Conservation (phyloP, 164 flowering plant genomes). For the Annona cherimola region DNA sequence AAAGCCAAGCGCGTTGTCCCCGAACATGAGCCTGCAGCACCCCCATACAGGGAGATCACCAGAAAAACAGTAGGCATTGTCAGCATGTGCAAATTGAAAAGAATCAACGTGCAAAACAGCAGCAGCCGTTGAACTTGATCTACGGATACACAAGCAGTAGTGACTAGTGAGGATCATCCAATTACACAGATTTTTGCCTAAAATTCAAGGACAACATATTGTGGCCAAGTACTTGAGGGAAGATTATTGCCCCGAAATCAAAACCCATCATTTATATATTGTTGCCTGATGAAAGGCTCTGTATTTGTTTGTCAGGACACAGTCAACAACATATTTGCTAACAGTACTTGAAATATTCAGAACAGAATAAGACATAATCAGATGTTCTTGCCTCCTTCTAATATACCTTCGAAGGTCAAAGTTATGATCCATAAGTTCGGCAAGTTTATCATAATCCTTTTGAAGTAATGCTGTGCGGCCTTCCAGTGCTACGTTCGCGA, state of each 20-base stretch:
- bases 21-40: conserved; percentile 68
- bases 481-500: conserved; percentile 65
- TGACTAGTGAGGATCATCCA: neutral
- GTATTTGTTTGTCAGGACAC: neutral
- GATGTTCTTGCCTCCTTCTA: too few relatives aligned
- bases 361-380: too few relatives aligned
- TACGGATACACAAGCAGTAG: neutral
- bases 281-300: neutral
- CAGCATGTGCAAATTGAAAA: neutral
- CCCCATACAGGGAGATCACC: neutral
- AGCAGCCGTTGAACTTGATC: neutral
- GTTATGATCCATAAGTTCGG: conserved; percentile 73
- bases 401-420: conserved; percentile 88
- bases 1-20: conserved; percentile 74
- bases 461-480: conserved; percentile 56
- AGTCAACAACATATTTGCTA: neutral
- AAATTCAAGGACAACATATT: neutral
- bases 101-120: neutral
- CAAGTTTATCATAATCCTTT: conserved; percentile 58
- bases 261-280: neutral
- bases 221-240: neutral
- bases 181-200: neutral
- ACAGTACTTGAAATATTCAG: too few relatives aligned
- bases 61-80: neutral
- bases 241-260: neutral